A percentile compares a stretch with the other conserved stretches of the same genome.
Conservation (phyloP, 306 rosid species). For the Trifolium pratense region DNA sequence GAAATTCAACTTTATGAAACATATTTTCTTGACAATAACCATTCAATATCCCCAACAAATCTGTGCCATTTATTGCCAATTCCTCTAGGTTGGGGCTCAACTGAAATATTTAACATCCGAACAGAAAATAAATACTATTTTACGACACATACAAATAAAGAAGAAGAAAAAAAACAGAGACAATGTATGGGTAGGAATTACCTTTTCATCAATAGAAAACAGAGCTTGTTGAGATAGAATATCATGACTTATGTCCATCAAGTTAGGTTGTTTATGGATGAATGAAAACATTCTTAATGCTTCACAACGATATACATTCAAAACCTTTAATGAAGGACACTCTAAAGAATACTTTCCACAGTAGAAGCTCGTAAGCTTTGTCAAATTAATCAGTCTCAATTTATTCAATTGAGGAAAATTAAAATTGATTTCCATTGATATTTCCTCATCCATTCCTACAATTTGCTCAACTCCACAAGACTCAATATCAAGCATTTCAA, state of each 20-base stretch:
- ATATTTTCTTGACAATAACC: not conserved
- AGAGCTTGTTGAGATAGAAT: not conserved
- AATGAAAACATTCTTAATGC: conserved; percentile 6
- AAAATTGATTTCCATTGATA: not conserved
- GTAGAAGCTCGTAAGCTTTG: not conserved
- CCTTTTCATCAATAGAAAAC: conserved; percentile 14
- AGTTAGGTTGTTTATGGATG: no score
- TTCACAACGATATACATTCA: not conserved
- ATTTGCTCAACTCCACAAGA: not conserved
- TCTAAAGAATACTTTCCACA: not conserved
- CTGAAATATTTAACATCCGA: not conserved
- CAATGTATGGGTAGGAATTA: not conserved
- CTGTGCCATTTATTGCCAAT: not conserved
- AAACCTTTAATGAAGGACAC: not conserved
- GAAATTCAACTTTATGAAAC: not conserved
- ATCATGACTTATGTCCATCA: no score
- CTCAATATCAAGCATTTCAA: not conserved
- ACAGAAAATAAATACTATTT: not conserved
- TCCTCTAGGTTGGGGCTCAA: not conserved
- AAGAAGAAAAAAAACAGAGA: no score
- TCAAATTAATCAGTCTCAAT: accelerated
- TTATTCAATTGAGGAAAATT: not conserved
- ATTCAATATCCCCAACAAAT: not conserved
- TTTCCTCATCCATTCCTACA: not conserved
- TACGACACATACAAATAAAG: no score